These are phyloP conservation scores for Beta corolliflora DNA, from an alignment of 179 eudicot species.

Conservation along the genomic window DNA sequence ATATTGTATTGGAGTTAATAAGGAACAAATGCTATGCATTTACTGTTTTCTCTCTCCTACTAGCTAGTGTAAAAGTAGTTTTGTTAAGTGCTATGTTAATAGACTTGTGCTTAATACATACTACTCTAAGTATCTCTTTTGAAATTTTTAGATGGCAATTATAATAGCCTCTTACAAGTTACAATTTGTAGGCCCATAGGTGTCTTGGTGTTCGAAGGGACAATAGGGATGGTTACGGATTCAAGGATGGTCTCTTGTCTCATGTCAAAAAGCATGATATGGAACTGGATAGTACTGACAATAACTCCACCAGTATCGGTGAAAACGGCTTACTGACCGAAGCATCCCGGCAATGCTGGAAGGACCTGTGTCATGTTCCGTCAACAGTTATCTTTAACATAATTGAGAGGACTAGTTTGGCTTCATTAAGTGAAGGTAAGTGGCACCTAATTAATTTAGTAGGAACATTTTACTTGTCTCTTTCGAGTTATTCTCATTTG, in stretches of 20 bases:
- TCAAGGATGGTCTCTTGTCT: constrained; percentile 29
- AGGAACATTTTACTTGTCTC: constrained; percentile 4
- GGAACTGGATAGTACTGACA: constrained; percentile 33
- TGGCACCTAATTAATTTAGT: background rate
- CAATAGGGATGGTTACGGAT: constrained; percentile 22
- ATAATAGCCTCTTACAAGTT: constrained; percentile 1
- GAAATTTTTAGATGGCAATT: background rate
- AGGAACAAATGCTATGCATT: background rate
- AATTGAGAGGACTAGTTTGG: constrained; percentile 67
- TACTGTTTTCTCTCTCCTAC: background rate
- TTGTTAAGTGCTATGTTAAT: background rate
- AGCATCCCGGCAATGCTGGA: constrained; percentile 54
- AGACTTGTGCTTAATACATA: background rate
- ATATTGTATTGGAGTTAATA: background rate
- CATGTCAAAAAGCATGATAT: constrained; percentile 43
- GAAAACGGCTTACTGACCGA: constrained; percentile 51
- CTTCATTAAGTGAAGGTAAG: constrained; percentile 77
- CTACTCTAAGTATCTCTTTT: background rate
- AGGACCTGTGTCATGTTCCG: constrained; percentile 42
- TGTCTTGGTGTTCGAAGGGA: constrained; percentile 52
- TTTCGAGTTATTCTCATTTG: background rate
- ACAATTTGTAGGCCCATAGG: constrained; percentile 45
- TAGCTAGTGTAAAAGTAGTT: background rate
- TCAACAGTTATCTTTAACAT: constrained; percentile 55
- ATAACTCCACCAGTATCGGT: constrained; percentile 53